phyloP scores from a whole-genome alignment of 1,139 yeast species.

The Pichia terricola region DNA sequence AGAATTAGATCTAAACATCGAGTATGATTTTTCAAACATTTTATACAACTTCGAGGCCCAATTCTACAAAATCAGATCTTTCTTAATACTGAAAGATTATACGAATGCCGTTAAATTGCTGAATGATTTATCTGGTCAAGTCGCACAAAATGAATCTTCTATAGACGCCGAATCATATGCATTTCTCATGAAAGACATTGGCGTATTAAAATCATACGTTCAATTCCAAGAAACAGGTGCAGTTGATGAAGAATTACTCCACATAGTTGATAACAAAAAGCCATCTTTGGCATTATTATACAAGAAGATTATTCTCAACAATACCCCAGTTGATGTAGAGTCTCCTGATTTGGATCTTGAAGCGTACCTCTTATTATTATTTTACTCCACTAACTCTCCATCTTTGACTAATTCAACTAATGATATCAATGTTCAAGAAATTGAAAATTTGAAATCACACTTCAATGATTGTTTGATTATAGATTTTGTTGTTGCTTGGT shows the following conservation, averaged over 20 bases:
- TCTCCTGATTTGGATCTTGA: slow-evolving; percentile 11
- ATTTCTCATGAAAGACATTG: slow-evolving; percentile 8
- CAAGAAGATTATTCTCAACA: slow-evolving; percentile 5
- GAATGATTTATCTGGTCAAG: not conserved
- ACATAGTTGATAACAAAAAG: slow-evolving; percentile 5
- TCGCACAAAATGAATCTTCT: not conserved
- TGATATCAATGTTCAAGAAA: not conserved
- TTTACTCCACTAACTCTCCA: slow-evolving; percentile 1
- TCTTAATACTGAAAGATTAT: slow-evolving; percentile 4
- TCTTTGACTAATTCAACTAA: slow-evolving; percentile 1
- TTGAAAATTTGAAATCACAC: slow-evolving; percentile 6
- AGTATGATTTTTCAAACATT: slow-evolving; percentile 16
- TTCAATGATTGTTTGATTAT: slow-evolving; percentile 19
- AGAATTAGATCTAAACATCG: slow-evolving; percentile 11
- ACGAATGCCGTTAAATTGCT: slow-evolving; percentile 3
- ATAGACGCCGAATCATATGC: slow-evolving; percentile 9
- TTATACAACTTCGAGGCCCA: slow-evolving; percentile 14
- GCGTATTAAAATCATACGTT: slow-evolving; percentile 5
- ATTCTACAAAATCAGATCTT: slow-evolving; percentile 14
- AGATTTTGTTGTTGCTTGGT: slow-evolving; percentile 23
- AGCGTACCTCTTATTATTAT: slow-evolving; percentile 5
- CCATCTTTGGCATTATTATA: slow-evolving; percentile 9
- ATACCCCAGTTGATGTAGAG: not conserved
- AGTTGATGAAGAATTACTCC: slow-evolving; percentile 3
- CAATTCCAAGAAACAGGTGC: slow-evolving; percentile 2